Evolutionary conservation across 2,329 filamentous ascomycete species (phyloP).

Genomic region (Neofusicoccum laricinum): DNA sequence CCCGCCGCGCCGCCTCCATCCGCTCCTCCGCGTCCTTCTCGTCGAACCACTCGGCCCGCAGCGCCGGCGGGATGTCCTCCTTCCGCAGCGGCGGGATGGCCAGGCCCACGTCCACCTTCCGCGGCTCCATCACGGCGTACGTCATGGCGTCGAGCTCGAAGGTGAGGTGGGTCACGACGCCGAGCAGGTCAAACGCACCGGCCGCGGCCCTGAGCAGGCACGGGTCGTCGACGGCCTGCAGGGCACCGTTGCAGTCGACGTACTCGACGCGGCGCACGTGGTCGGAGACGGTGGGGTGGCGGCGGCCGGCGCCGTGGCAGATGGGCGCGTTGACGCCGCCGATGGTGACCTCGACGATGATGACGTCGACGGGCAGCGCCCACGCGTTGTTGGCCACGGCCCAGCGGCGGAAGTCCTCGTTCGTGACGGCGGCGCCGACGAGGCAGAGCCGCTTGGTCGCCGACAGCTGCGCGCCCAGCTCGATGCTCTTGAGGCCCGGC

Average conservation of each 20-base stretch:
- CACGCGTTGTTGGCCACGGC: constrained; percentile 40
- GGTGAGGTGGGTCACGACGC: constrained; percentile 50
- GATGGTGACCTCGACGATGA: constrained; percentile 49
- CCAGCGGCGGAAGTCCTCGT: constrained; percentile 48
- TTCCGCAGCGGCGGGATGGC: constrained; percentile 45
- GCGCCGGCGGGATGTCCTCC: constrained; percentile 38
- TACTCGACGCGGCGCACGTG: constrained; percentile 49
- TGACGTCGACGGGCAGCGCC: constrained; percentile 46
- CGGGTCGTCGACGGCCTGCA: constrained; percentile 40
- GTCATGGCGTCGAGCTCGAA: constrained; percentile 48
- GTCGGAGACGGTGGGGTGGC: constrained; percentile 45
- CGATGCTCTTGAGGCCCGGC: constrained; percentile 42
- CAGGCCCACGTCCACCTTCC: constrained; percentile 42
- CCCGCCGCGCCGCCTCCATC: constrained; percentile 32
- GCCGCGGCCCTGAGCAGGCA: constrained; percentile 42
- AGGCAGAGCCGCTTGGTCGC: constrained; percentile 37
- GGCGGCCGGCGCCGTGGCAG: constrained; percentile 48
- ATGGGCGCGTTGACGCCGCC: constrained; percentile 47
- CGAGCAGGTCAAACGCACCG: constrained; percentile 45
- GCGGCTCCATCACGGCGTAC: constrained; percentile 46
- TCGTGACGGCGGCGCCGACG: constrained; percentile 45
- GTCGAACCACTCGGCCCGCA: constrained; percentile 29
- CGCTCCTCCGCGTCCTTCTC: constrained; percentile 31
- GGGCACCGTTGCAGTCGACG: constrained; percentile 45
- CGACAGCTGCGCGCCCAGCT: constrained; percentile 29